A percentile compares a stretch with the other conserved stretches of the same genome.
These are phyloP conservation scores for Dioscorea alata DNA, from an alignment of 106 monocot species.

Conservation along the genomic window DNA sequence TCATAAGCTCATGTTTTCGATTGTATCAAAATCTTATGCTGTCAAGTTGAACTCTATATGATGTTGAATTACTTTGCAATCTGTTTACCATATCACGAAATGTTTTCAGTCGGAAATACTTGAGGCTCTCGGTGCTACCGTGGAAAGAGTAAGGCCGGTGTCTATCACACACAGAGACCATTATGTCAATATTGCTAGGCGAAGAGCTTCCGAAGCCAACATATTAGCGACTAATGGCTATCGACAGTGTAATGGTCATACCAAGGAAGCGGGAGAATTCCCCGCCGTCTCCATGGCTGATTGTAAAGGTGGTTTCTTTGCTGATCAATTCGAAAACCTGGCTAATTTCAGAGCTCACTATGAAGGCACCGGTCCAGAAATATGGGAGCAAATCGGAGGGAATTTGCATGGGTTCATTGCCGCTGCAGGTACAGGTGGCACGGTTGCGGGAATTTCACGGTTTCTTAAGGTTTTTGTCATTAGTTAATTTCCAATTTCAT, in stretches of 20 bases:
- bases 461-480: constrained; percentile 67
- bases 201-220: constrained; percentile 78
- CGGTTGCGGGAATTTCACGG: constrained; percentile 84
- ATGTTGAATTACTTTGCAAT: too few relatives aligned
- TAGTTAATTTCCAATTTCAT: not conserved
- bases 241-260: constrained; percentile 17
- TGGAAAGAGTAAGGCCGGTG: constrained; percentile 98
- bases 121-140: constrained; percentile 91
- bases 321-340: constrained; percentile 97
- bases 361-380: constrained; percentile 90
- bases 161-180: constrained; percentile 95
- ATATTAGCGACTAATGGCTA: constrained; percentile 24
- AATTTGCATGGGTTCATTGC: constrained; percentile 76
- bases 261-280: constrained; percentile 1
- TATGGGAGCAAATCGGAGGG: constrained; percentile 90
- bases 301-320: constrained; percentile 82
- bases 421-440: constrained; percentile 95
- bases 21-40: too few relatives aligned
- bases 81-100: not conserved
- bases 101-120: constrained; percentile 78
- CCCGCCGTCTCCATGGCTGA: constrained; percentile 4
- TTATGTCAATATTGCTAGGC: constrained; percentile 89
- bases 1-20: too few relatives aligned
- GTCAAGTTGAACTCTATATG: too few relatives aligned
- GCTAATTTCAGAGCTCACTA: constrained; percentile 94